phyloP scores from a whole-genome alignment of 1,139 yeast genomes.

The Debaryomyces sp. region DNA sequence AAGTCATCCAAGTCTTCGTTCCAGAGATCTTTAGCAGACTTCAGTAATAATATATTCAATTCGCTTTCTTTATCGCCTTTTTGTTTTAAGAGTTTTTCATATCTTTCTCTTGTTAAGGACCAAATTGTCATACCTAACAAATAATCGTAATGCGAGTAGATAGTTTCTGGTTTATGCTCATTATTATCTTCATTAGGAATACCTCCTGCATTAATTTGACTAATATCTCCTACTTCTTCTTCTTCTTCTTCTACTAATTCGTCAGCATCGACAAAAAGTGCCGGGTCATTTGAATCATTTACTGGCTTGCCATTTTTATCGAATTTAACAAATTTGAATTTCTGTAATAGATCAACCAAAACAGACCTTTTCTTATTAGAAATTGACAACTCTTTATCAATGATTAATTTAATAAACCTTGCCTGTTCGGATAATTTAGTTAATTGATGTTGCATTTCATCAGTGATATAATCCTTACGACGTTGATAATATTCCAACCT shows the following conservation, averaged over 20 bases:
- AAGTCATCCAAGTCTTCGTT: conserved; percentile 77
- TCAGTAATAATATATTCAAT: conserved; percentile 63
- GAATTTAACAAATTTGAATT: conserved; percentile 73
- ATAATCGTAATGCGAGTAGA: conserved; percentile 68
- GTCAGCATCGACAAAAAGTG: conserved; percentile 28
- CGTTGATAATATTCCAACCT: conserved; percentile 89
- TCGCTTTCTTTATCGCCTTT: conserved; percentile 73
- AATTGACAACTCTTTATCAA: conserved; percentile 69
- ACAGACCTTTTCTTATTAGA: conserved; percentile 73
- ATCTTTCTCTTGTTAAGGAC: conserved; percentile 89
- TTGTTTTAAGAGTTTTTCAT: conserved; percentile 75
- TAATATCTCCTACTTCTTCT: conserved; percentile 43
- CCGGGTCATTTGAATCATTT: conserved; percentile 16
- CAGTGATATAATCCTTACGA: conserved; percentile 80
- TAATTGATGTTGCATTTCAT: conserved; percentile 70
- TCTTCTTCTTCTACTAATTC: conserved; percentile 37
- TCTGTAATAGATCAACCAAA: conserved; percentile 64
- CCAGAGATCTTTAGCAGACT: conserved; percentile 90
- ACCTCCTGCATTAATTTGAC: conserved; percentile 34
- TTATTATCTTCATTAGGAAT: conserved; percentile 28
- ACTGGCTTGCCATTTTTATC: conserved; percentile 66
- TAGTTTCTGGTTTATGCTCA: conserved; percentile 42
- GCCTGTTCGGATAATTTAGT: conserved; percentile 83
- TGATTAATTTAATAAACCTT: conserved; percentile 86
- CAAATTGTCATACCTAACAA: conserved; percentile 88